Evolutionary conservation across 352 stramenopile genomes (phyloP).

Genomic region (Phytopythium oedochilum): DNA sequence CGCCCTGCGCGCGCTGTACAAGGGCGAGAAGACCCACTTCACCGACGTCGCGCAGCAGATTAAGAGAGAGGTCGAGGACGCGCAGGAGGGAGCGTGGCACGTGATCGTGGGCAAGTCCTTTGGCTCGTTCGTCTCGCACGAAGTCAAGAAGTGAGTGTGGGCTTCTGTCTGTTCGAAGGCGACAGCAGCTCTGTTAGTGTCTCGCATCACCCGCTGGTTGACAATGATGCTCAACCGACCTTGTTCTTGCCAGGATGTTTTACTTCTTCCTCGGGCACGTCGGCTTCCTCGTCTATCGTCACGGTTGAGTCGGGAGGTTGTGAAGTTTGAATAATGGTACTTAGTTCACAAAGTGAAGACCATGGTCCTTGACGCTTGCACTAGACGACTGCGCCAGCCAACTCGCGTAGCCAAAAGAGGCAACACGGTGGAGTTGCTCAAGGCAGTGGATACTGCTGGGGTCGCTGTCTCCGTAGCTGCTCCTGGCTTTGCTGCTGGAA

Average conservation of each 20-base stretch:
- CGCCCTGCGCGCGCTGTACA: constrained; percentile 77
- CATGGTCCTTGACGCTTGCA: neutral
- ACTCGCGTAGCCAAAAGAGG: neutral
- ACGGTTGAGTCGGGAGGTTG: constrained; percentile 27
- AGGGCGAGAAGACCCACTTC: constrained; percentile 82
- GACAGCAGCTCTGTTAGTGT: neutral
- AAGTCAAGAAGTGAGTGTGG: constrained; percentile 69
- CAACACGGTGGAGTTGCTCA: neutral
- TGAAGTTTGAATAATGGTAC: constrained; percentile 37
- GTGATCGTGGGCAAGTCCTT: constrained; percentile 86
- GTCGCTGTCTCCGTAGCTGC: constrained; percentile 8
- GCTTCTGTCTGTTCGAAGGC: neutral
- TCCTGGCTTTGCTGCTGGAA: constrained; percentile 19
- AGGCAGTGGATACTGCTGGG: constrained; percentile 1
- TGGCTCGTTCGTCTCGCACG: constrained; percentile 80
- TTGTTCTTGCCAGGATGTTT: constrained; percentile 46
- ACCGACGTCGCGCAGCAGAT: constrained; percentile 76
- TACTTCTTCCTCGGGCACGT: constrained; percentile 83
- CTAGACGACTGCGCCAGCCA: neutral
- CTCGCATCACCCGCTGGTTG: too few relatives aligned
- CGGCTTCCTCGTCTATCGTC: constrained; percentile 72
- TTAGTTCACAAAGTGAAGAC: neutral
- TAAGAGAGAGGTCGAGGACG: constrained; percentile 74
- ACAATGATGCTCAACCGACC: too few relatives aligned
- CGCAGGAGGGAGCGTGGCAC: constrained; percentile 66